Evolutionary conservation across 192 early-diverging fungal species (phyloP), one percentile per base, ranked within the genome.

Genomic region (Blastocladiella britannica): DNA sequence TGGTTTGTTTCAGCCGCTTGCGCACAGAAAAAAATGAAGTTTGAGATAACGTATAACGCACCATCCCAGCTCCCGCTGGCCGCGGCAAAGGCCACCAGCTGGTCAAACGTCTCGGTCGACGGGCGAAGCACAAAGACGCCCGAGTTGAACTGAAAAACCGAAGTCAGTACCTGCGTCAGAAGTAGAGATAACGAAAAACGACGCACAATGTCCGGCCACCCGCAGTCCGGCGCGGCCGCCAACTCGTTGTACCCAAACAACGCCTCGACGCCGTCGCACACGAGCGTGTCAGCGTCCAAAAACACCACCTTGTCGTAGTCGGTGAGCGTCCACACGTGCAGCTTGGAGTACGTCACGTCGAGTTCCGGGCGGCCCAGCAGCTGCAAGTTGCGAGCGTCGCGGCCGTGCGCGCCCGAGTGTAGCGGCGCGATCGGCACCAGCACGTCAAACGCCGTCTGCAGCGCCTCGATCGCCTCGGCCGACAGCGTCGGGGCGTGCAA

Each of bases 361-460:
- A 97, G 81, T 58, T 97, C 93, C 15, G 86, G 83, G 7, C 93
- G 72, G n/a, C 91, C 93, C 15, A 97, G 78, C 8, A 93, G 63
- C 20, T 53, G 31, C 9, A 87, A 65, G 59, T 86, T 82, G 28
- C 51, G 65, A n/a, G 60, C 52, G 31, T 84, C 75, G n/a, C n/a
- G n/a, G n/a, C n/a, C n/a, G n/a, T n/a, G n/a, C n/a, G n/a, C n/a
- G 9, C 57, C 52, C n/a, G 85, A 88, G 53, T 20, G 37, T 20
- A 84, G 63, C 59, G 76, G 62, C 9, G 77, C 76, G 43, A 89
- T 84, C 29, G 75, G 70, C 55, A 91, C 74, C 53, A 94, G 73
- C 6, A 69, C 63, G 60, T 86, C 87, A 63, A 78, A 91, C 26
- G 78, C 73, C 9, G 67, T 54, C 9, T 63, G 65, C 26, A 93